Evolutionary conservation across 2,329 filamentous ascomycete species (phyloP).

Genomic region (Penicillium sp.): DNA sequence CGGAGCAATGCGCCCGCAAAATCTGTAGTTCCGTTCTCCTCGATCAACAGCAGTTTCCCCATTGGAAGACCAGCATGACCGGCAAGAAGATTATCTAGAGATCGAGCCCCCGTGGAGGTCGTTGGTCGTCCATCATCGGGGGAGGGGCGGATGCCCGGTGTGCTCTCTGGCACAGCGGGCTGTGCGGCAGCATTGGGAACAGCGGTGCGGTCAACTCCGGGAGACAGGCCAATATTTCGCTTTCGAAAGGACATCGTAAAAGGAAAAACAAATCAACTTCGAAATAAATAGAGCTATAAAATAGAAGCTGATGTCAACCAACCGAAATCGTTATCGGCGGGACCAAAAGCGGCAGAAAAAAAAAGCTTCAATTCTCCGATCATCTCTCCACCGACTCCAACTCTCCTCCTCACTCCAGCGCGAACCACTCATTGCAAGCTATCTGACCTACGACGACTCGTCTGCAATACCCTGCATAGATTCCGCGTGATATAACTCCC

Average conservation of each 20-base stretch:
- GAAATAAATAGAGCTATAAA: not conserved
- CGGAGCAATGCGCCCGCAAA: slow-evolving; percentile 79
- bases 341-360: slow-evolving; percentile 28
- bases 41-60: slow-evolving; percentile 74
- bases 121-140: slow-evolving; percentile 81
- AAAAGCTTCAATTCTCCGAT: slow-evolving; percentile 28
- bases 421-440: slow-evolving; percentile 1
- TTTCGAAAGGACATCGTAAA: slow-evolving; percentile 63
- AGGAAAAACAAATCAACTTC: not conserved
- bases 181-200: slow-evolving; percentile 26
- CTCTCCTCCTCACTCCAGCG: slow-evolving; percentile 11
- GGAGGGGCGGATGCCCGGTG: slow-evolving; percentile 69
- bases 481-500: not conserved
- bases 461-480: not conserved
- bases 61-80: slow-evolving; percentile 82
- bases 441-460: not conserved
- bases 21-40: slow-evolving; percentile 90
- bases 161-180: slow-evolving; percentile 31
- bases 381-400: slow-evolving; percentile 16
- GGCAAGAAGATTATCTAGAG: slow-evolving; percentile 77
- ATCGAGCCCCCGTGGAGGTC: slow-evolving; percentile 85
- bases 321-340: slow-evolving; percentile 24
- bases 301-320: slow-evolving; percentile 5
- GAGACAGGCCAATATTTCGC: slow-evolving; percentile 58
- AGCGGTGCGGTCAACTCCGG: slow-evolving; percentile 36